Conservation (phyloP, 2,329 filamentous ascomycete genomes). For the Ceratocystis alfenasii region DNA sequence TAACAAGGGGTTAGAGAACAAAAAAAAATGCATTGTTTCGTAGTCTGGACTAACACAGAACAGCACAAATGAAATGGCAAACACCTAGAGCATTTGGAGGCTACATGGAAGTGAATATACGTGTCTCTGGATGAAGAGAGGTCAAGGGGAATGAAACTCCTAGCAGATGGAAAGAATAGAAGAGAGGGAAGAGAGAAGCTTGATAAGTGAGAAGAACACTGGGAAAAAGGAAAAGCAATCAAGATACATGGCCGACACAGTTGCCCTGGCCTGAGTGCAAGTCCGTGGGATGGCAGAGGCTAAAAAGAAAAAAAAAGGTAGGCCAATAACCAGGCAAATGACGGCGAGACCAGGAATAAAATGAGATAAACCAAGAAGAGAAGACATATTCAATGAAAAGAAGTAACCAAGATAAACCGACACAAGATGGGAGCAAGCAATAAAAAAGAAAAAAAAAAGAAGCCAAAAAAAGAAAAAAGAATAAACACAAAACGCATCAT, state of each 20-base stretch:
- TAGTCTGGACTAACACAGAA: background rate
- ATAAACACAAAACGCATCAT: constrained; percentile 20
- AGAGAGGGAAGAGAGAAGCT: background rate
- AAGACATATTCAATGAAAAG: constrained; percentile 5
- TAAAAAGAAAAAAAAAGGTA: background rate
- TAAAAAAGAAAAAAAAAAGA: constrained; percentile 13
- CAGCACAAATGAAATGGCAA: background rate
- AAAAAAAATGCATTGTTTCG: constrained; percentile 3
- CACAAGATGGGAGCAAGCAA: background rate
- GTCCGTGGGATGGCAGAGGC: background rate
- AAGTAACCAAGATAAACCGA: background rate
- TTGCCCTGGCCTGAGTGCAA: background rate
- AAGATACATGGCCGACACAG: constrained; percentile 5
- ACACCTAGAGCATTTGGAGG: background rate
- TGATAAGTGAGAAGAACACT: background rate
- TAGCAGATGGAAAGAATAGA: background rate
- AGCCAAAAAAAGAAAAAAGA: constrained; percentile 13
- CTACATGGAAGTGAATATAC: constrained; percentile 7
- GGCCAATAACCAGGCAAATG: background rate
- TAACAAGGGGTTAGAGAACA: background rate
- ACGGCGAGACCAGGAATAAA: background rate
- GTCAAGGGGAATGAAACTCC: background rate
- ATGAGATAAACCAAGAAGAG: constrained; percentile 1
- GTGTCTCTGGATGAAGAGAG: background rate
- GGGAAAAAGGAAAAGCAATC: background rate